Evolutionary conservation across 495 filamentous ascomycete genomes (phyloP).

Genomic region (Lepidopterella palustris): DNA sequence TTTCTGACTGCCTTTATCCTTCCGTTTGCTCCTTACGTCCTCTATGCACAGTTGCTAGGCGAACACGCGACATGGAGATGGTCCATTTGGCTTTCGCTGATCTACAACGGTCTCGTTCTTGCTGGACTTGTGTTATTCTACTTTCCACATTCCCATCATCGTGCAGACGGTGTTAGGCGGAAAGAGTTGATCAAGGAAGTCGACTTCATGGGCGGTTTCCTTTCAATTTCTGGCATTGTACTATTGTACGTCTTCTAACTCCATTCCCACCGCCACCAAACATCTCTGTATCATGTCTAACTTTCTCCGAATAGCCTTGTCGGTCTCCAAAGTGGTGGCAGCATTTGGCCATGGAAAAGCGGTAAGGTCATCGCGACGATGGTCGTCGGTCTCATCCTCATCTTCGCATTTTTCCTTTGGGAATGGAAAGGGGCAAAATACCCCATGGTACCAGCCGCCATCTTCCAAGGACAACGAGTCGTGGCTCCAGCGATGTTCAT

Average conservation of each 20-base stretch:
- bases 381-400: neutral
- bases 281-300: neutral
- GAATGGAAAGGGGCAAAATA: neutral
- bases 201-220: neutral
- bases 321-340: neutral
- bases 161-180: neutral
- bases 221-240: neutral
- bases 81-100: neutral
- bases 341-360: neutral
- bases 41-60: neutral
- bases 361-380: neutral
- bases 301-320: neutral
- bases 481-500: neutral
- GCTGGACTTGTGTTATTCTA: neutral
- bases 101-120: neutral
- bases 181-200: neutral
- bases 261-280: neutral
- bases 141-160: neutral
- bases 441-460: neutral
- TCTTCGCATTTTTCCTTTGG: neutral
- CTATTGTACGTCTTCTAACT: neutral
- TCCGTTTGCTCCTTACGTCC: neutral
- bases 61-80: neutral
- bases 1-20: neutral
- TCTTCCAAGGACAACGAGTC: neutral